Evolutionary conservation across 2,329 filamentous ascomycete genomes (phyloP).

Genomic region (Diaporthe helianthi): DNA sequence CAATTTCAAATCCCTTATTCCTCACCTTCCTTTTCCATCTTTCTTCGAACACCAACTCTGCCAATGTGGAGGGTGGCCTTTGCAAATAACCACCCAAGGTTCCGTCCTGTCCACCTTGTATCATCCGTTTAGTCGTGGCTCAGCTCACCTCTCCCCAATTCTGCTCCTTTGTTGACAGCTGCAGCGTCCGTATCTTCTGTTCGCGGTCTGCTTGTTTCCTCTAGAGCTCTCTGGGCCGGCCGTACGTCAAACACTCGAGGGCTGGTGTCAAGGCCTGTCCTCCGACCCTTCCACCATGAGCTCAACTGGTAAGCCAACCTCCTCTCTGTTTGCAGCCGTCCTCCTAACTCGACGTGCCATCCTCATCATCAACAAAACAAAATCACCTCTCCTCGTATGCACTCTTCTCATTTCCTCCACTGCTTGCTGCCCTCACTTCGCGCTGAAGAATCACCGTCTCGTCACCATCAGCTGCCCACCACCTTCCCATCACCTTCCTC

Average conservation of each 20-base stretch:
- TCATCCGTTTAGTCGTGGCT: not conserved
- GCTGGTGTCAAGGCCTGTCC: too few relatives aligned
- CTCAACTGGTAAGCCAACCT: not conserved
- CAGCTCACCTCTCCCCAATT: too few relatives aligned
- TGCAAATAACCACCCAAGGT: too few relatives aligned
- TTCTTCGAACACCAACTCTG: not conserved
- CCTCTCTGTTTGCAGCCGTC: not conserved
- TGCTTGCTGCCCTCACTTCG: fast-evolving
- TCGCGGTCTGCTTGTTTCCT: too few relatives aligned
- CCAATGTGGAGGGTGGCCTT: fast-evolving
- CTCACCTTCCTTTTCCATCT: not conserved
- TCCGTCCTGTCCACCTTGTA: too few relatives aligned
- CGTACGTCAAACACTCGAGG: too few relatives aligned
- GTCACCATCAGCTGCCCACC: not conserved
- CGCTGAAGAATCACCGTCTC: not conserved
- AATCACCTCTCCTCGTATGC: not conserved
- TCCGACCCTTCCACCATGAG: fast-evolving
- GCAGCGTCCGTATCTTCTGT: not conserved
- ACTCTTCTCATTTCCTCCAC: fast-evolving
- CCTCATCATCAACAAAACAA: not conserved
- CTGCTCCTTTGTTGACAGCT: not conserved
- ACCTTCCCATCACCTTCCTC: not conserved
- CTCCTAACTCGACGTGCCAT: not conserved
- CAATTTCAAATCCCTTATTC: too few relatives aligned
- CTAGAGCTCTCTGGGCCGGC: too few relatives aligned